Evolutionary conservation across 176 grass and related monocot genomes (phyloP), one percentile per base, ranked within the genome.

Genomic region (Urochloa ruziziensis): DNA sequence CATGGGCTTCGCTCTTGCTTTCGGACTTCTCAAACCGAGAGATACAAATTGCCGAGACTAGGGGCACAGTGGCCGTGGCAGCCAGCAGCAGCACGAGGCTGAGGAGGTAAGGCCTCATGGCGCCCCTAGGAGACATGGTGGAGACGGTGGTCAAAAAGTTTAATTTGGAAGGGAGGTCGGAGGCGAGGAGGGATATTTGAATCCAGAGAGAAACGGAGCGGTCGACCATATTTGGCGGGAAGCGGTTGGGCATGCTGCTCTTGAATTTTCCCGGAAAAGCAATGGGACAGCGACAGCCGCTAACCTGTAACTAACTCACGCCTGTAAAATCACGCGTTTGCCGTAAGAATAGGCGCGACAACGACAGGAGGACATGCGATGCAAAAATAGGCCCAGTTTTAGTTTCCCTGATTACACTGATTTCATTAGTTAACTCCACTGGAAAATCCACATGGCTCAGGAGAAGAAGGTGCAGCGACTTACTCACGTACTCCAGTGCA

Each of bases 171-270:
- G 52, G 21, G 27, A 44, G 25, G 33, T 48, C 0, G 21, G 23
- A 67, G 68, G 18, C 0, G 8, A 32, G 11, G 2, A 24, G 23
- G 56, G 3, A 47, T 71, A 73, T 84, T 83, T 82, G 73, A 72
- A 86, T 47, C 34, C 47, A 47, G 48, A 67, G 35, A 29, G 53
- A 49, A n/a, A 62, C 34, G 39, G 19, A n/a, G 14, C 7, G 75
- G 25, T 21, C 81, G 77, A 49, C 78, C 78, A 4, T 17, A 18
- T 87, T 75, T 82, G 85, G 78, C 69, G 70, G 60, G 83, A 77
- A 54, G 75, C 2, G 25, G 56, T 33, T 62, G 62, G 70, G 25
- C 40, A 7, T 32, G 48, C 21, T 40, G 61, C 2, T 44, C 13
- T 25, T 9, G 5, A 5, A 36, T 40, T 80, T 90, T 39, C 34